Base-by-base conservation (phyloP, 129 eudicot genomes). In the Oenanthe sinensis region DNA sequence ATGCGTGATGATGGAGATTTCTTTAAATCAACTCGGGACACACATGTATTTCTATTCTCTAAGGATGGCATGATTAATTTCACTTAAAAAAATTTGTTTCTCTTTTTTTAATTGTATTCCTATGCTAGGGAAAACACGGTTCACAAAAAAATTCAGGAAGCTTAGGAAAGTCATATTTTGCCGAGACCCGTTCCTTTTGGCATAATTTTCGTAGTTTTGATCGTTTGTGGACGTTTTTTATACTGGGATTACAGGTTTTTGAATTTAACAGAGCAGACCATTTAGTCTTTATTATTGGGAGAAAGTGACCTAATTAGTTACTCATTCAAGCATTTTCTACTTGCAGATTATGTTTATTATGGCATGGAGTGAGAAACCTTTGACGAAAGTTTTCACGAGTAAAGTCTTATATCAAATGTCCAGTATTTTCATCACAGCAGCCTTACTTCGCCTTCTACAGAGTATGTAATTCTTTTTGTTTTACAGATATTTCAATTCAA, bases 1-100 rank as follows among this genome's bases (percentile, higher is more conserved):
- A 96, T 96, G 97, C 97, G 97, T 75, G 99, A 96, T 85, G 99
- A 96, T 89, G 97, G 90, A 30, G 93, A 92, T 58, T 92, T 96
- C 83, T 96, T 92, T 83, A 96, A 85, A 83, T 84, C 99, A 81
- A 90, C 95, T 50, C 85, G 83, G 68, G 90, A 79, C 79, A 68
- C 65, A 42, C 86, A 89, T 87, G 95, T 96, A 78, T n/a, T 39
- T 75, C 40, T 44, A 11, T 26, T 73, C 28, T 80, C 60, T 79
- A 17, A 60, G 43, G 62, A 26, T 80, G n/a, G 12, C 46, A 48
- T 44, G 72, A 42, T 14, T 13, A 15, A 37, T 30, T n/a, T 55
- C 72, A 30, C 71, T 40, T 40, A 33, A 45, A 46, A 39, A 71
- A 43, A 2, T 12, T 26, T 82, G 33, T 45, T 24, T n/a, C 79